phyloP scores from a whole-genome alignment of 768 basidiomycete genomes.

The Astraeus odoratus region DNA sequence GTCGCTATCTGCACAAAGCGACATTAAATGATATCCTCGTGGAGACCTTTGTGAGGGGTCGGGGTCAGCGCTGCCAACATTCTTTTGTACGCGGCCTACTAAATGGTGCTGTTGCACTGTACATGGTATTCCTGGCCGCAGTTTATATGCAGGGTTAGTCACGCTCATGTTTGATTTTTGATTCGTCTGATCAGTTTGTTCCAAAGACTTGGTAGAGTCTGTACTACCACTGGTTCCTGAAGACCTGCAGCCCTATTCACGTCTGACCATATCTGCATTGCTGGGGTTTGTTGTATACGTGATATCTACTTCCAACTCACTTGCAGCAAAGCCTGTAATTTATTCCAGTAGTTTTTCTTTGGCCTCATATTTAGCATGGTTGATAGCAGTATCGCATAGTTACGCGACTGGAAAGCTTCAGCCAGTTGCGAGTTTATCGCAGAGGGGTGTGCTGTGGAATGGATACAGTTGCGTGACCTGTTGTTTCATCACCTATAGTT shows the following conservation, averaged over 20 bases:
- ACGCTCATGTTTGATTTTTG: not conserved
- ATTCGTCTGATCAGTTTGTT: slow-evolving; percentile 5
- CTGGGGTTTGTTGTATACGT: slow-evolving; percentile 41
- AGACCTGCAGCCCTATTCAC: slow-evolving; percentile 27
- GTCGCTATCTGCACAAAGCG: slow-evolving; percentile 57
- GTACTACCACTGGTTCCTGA: slow-evolving; percentile 43
- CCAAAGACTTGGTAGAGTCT: slow-evolving; percentile 47
- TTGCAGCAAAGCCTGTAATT: slow-evolving; percentile 46
- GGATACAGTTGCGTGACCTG: slow-evolving; percentile 46
- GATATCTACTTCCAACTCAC: slow-evolving; percentile 47
- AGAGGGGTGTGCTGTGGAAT: slow-evolving; percentile 51
- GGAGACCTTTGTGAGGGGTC: slow-evolving; percentile 50
- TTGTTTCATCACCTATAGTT: not conserved
- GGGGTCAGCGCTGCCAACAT: slow-evolving; percentile 44
- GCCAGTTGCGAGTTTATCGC: slow-evolving; percentile 30
- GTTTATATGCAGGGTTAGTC: slow-evolving; percentile 63
- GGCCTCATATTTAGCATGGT: slow-evolving; percentile 54
- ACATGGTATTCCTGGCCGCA: slow-evolving; percentile 47
- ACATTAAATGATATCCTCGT: slow-evolving; percentile 62
- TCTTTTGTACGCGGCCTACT: slow-evolving; percentile 37
- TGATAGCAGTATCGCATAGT: slow-evolving; percentile 45
- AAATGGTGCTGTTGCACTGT: slow-evolving; percentile 36
- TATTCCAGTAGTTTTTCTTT: slow-evolving; percentile 57
- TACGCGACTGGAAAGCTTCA: slow-evolving; percentile 41
- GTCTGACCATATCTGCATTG: slow-evolving; percentile 33